Base-by-base conservation (phyloP, 768 basidiomycete genomes). In the Russula vinacea region DNA sequence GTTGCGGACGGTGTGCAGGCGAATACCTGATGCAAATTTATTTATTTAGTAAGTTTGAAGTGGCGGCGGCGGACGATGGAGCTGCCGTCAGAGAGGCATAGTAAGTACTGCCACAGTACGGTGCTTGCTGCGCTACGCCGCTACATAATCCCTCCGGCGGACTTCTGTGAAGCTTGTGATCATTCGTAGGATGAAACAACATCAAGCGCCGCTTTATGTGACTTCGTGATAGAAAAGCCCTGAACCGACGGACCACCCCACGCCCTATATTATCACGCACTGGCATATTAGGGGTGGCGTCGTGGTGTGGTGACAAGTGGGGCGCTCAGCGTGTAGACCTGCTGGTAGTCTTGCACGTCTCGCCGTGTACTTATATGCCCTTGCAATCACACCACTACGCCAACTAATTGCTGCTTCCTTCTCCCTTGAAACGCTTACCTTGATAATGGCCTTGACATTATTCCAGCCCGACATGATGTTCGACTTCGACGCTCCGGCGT, bases 301-400 rank as follows among this genome's bases (percentile, higher is more conserved):
- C 40, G 10, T 5, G 14, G 14, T n/a, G 10, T 5, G 14, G 22
- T 49, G 22, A 24, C 22, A 4, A n/a, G 1, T 19, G 52, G 14
- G 29, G 13, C 16, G 19, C 16, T 24, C 6, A 24, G 35, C 19
- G 6, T 45, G 56, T 53, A 53, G 51, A 32, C 29, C 44, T 16
- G 24, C 50, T 33, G 60, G 39, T 14, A 54, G 33, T 17, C 10
- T 13, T 16, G 32, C 39, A 24, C 19, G 40, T 32, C 56, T 54
- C 24, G 14, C 14, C 3, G n/a, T 0, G 13, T 5, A 19, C 39
- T 26, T 64, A 60, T 64, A 64, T 60, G 55, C 22, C 26, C 53
- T 7, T 19, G n/a, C 7, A 24, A 40, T 44, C 42, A 8, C 33
- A 9, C 42, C 2, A 10, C 14, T 17, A 50, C 45, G 6, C 37